A percentile compares a stretch with the other conserved stretches of the same genome.
These are phyloP conservation scores for Eucalyptus brandiana DNA, from an alignment of 345 rosid species.

Conservation along the genomic window DNA sequence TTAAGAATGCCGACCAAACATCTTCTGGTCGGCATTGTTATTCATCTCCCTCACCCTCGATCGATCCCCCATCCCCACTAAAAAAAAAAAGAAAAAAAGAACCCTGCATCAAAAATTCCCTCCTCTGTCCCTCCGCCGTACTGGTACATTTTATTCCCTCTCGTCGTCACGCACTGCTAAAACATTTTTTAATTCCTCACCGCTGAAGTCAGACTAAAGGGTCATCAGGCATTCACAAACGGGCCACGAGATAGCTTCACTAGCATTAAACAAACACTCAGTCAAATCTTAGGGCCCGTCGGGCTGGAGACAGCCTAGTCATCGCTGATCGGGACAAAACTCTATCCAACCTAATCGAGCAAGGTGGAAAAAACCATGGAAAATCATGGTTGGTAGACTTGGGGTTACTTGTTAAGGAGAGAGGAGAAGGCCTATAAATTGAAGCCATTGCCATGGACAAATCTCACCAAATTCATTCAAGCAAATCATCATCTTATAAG, in stretches of 20 bases:
- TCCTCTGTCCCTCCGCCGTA: background rate
- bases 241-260: too few species aligned
- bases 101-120: background rate
- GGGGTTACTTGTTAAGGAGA: background rate
- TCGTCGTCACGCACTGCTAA: too few species aligned
- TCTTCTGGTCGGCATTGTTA: background rate
- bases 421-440: background rate
- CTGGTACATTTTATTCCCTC: background rate
- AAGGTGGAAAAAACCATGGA: background rate
- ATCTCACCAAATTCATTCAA: background rate
- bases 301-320: background rate
- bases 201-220: background rate
- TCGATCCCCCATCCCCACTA: too few species aligned
- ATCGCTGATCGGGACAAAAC: background rate
- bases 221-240: background rate
- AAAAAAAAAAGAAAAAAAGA: background rate
- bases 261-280: too few species aligned
- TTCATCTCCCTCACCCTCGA: background rate
- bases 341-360: background rate
- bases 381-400: background rate
- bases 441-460: background rate
- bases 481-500: background rate
- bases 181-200: too few species aligned
- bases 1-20: background rate
- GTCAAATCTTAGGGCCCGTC: background rate